These are phyloP conservation scores for Paralagenidium karlingii DNA, from an alignment of 352 stramenopile species.

Conservation along the genomic window DNA sequence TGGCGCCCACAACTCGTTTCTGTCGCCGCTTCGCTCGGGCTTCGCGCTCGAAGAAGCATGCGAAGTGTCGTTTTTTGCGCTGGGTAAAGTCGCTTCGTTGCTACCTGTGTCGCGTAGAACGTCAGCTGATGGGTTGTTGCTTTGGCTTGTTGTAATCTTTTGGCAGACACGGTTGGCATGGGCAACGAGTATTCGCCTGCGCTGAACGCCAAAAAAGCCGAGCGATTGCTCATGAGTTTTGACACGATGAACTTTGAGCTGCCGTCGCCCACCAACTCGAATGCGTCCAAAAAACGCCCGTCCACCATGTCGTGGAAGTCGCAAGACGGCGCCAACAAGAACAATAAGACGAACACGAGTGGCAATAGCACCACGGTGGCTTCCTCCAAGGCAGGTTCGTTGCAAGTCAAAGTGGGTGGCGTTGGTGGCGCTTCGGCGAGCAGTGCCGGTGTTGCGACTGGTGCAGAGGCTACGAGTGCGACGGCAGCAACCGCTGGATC, in stretches of 20 bases:
- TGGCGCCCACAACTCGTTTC: constrained; percentile 19
- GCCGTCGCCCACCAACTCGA: constrained; percentile 55
- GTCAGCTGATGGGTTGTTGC: not conserved
- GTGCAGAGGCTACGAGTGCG: constrained; percentile 5
- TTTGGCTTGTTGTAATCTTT: not conserved
- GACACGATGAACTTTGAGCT: constrained; percentile 79
- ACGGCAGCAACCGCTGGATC: constrained; percentile 2
- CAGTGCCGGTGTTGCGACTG: not conserved
- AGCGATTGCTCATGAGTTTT: constrained; percentile 82
- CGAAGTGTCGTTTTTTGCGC: constrained; percentile 57
- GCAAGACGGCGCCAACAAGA: too few species aligned
- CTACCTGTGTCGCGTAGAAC: constrained; percentile 10
- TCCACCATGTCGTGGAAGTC: too few species aligned
- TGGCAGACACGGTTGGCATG: constrained; percentile 2
- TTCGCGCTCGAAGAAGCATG: constrained; percentile 30
- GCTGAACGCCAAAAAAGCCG: constrained; percentile 19
- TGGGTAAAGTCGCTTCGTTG: constrained; percentile 36
- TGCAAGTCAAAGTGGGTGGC: too few species aligned
- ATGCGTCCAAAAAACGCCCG: constrained; percentile 35
- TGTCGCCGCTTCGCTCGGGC: constrained; percentile 32
- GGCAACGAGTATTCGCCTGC: constrained; percentile 26
- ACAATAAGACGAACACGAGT: too few species aligned
- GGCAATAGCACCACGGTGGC: too few species aligned
- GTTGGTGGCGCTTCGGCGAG: not conserved
- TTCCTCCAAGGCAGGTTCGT: too few species aligned